Evolutionary conservation across 768 basidiomycete genomes (phyloP).

Genomic region (Agrocybe chaxingu): DNA sequence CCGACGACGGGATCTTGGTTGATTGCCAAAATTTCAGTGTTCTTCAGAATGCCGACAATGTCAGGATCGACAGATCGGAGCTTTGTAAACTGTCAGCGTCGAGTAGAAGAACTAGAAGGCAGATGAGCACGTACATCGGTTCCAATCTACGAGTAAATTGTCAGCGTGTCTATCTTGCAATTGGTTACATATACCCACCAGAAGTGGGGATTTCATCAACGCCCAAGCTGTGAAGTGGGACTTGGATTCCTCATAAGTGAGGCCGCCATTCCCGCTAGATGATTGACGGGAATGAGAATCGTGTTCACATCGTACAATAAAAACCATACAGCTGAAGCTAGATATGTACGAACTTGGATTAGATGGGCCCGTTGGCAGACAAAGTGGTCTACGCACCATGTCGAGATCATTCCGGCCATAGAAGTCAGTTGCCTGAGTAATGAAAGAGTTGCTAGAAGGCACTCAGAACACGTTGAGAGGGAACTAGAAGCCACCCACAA

Average conservation of each 20-base stretch:
- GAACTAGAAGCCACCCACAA: constrained; percentile 31
- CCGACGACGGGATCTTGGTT: constrained; percentile 67
- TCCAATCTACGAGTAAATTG: constrained; percentile 35
- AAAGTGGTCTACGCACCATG: constrained; percentile 38
- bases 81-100: constrained; percentile 24
- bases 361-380: neutral
- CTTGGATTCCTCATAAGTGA: constrained; percentile 61
- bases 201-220: constrained; percentile 59
- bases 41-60: constrained; percentile 54
- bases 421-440: constrained; percentile 61
- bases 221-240: constrained; percentile 75
- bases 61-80: constrained; percentile 48
- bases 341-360: neutral
- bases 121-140: constrained; percentile 39
- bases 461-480: neutral
- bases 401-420: constrained; percentile 69
- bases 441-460: constrained; percentile 56
- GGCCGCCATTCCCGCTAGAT: constrained; percentile 58
- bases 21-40: constrained; percentile 63
- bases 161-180: neutral
- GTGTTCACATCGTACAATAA: neutral
- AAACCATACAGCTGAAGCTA: constrained; percentile 53
- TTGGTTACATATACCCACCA: constrained; percentile 25
- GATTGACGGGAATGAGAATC: neutral
- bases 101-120: neutral